Evolutionary conservation across 495 filamentous ascomycete species (phyloP).

Genomic region (Penicillium fimorum): DNA sequence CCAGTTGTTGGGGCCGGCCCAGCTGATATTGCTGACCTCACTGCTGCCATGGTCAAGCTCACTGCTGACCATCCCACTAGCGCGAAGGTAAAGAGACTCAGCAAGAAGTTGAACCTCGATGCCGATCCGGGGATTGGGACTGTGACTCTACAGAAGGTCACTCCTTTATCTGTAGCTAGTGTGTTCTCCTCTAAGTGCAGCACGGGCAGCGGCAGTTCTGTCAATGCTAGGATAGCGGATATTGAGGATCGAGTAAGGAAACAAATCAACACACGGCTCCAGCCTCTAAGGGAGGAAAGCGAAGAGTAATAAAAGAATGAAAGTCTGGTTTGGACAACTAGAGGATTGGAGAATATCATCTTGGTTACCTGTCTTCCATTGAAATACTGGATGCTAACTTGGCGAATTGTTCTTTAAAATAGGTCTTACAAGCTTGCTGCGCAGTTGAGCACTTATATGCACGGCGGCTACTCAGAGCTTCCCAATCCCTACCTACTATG

Average conservation of each 20-base stretch:
- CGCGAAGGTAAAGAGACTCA: neutral
- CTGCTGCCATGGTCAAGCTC: neutral
- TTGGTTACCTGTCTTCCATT: neutral
- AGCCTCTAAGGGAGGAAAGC: neutral
- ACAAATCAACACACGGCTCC: neutral
- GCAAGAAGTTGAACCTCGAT: neutral
- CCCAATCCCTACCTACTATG: neutral
- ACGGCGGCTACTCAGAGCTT: neutral
- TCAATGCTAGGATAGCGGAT: conserved; percentile 2
- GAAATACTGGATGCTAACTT: neutral
- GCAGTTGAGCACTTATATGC: neutral
- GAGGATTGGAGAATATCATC: neutral
- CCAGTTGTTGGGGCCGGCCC: neutral
- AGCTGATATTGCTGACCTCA: neutral
- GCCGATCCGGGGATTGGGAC: neutral
- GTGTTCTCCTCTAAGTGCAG: neutral
- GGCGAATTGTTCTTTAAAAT: neutral
- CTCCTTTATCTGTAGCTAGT: neutral
- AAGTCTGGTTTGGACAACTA: neutral
- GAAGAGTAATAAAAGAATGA: neutral
- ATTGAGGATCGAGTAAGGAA: conserved; percentile 1
- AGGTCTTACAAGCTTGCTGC: neutral
- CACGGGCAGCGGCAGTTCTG: neutral
- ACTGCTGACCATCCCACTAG: neutral
- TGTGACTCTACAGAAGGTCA: neutral